Evolutionary conservation across 108 stramenopile genomes (phyloP), one percentile per base, ranked within the genome.

Genomic region (Conticribra weissflogii): DNA sequence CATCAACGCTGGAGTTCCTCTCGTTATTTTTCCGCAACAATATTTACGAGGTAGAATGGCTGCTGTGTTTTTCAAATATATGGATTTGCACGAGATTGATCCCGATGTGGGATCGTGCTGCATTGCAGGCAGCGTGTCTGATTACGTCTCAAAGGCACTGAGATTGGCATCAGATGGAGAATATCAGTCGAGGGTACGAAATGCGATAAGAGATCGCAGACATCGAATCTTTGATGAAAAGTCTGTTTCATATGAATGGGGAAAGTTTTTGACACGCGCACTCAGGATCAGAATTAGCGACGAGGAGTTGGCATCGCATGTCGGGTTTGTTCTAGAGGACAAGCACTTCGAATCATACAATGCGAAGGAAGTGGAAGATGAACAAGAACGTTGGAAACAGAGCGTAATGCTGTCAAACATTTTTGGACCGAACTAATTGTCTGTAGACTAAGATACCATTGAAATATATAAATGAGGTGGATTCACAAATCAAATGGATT

Each of bases 41-140:
- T 81, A 85, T 45, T 56, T 92, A 32, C 60, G 88, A 5, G 90
- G 88, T 16, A 50, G 90, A 29, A 85, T 92, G 86, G 86, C 85
- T 4, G 19, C 69, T 12, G 34, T 53, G 14, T 59, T 81, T 14
- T 22, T 81, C 19, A 33, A 25, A 8, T 18, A 64, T 22, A 34
- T 77, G 71, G 71, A 46, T 19, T 25, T 65, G 23, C 27, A 67
- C 25, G 62, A 64, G 9, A 48, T 72, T 5, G 61, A 63, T 27
- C 59, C 55, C 21, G 71, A 77, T 25, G 30, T 76, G 4, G 21
- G 52, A 28, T 36, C 46, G 3, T 81, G 80, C 52, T 81, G 80
- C 17, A 62, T 82, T 14, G 81, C 81, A 1, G 32, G 31, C 49
- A 66, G 57, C 27, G 47, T 77, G 25, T 63, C 62, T 8, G 81